Conservation (phyloP, 2,329 filamentous ascomycete genomes). For the Helotiales sp. region DNA sequence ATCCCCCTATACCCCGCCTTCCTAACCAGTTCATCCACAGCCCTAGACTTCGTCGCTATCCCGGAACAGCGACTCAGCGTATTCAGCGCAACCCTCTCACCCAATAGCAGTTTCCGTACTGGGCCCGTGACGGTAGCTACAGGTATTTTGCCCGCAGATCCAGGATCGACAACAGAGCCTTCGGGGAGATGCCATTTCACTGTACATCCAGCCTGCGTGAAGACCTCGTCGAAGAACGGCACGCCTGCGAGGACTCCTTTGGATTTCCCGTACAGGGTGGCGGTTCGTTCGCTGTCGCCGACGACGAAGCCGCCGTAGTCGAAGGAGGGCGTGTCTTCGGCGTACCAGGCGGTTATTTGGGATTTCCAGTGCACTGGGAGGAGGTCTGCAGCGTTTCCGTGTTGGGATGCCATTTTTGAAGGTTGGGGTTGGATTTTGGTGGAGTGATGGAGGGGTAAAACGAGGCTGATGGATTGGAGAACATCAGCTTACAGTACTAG, state of each 20-base stretch:
- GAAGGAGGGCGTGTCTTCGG: slow-evolving; percentile 94
- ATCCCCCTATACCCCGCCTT: slow-evolving; percentile 77
- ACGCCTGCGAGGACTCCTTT: slow-evolving; percentile 84
- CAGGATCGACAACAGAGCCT: slow-evolving; percentile 70
- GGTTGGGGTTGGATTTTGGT: not conserved
- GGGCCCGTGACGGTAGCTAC: slow-evolving; percentile 87
- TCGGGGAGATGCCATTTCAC: slow-evolving; percentile 87
- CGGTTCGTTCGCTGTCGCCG: slow-evolving; percentile 67
- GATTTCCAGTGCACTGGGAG: slow-evolving; percentile 86
- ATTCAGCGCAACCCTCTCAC: slow-evolving; percentile 91
- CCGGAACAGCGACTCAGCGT: slow-evolving; percentile 89
- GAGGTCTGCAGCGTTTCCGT: slow-evolving; percentile 71
- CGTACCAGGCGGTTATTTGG: slow-evolving; percentile 81
- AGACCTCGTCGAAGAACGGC: slow-evolving; percentile 95
- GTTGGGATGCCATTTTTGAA: slow-evolving; percentile 42
- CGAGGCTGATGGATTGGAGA: not conserved
- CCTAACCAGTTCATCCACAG: slow-evolving; percentile 60
- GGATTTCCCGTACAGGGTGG: slow-evolving; percentile 73
- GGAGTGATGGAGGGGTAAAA: not conserved
- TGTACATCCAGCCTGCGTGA: slow-evolving; percentile 85
- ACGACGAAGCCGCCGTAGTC: slow-evolving; percentile 98
- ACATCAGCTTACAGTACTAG: too few species aligned
- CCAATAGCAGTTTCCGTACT: slow-evolving; percentile 77
- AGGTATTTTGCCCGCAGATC: slow-evolving; percentile 54
- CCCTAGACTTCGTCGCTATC: slow-evolving; percentile 73